These are phyloP conservation scores for Mucor velutinosus DNA, from an alignment of 371 early-diverging fungal species.

Conservation along the genomic window DNA sequence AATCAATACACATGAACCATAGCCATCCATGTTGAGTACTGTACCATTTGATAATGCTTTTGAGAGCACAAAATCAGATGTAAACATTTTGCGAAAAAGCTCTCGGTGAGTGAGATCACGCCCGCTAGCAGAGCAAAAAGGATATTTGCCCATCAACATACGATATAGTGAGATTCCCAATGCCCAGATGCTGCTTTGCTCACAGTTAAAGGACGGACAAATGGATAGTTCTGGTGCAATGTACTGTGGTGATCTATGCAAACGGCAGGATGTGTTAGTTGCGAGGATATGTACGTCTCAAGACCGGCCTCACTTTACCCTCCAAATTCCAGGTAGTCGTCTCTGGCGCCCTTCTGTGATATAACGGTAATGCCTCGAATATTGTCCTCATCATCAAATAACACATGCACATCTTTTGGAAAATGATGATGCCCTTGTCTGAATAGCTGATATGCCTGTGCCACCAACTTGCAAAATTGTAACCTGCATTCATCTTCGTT, in stretches of 20 bases:
- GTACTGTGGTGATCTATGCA: constrained; percentile 36
- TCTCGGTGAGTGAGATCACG: constrained; percentile 20
- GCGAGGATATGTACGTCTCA: neutral
- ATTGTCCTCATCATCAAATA: constrained; percentile 20
- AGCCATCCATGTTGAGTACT: neutral
- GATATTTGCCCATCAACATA: constrained; percentile 43
- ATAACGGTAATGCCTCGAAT: constrained; percentile 20
- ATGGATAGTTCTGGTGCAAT: constrained; percentile 43
- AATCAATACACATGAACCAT: neutral
- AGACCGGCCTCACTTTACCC: constrained; percentile 11
- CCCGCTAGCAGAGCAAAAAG: constrained; percentile 26
- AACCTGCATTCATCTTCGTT: constrained; percentile 27
- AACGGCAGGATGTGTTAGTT: neutral
- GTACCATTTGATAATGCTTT: constrained; percentile 33
- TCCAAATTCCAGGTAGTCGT: constrained; percentile 22
- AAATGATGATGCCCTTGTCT: neutral
- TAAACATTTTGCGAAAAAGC: constrained; percentile 39
- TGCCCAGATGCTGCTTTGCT: constrained; percentile 39
- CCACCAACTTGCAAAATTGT: constrained; percentile 26
- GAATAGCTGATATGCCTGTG: constrained; percentile 21
- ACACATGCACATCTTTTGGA: constrained; percentile 14
- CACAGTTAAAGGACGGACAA: constrained; percentile 12
- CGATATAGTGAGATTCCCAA: constrained; percentile 47
- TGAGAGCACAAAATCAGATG: constrained; percentile 38
- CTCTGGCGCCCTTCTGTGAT: constrained; percentile 9